Base-by-base conservation (phyloP, 257 asterid genomes). In the Pogostemon cablin region DNA sequence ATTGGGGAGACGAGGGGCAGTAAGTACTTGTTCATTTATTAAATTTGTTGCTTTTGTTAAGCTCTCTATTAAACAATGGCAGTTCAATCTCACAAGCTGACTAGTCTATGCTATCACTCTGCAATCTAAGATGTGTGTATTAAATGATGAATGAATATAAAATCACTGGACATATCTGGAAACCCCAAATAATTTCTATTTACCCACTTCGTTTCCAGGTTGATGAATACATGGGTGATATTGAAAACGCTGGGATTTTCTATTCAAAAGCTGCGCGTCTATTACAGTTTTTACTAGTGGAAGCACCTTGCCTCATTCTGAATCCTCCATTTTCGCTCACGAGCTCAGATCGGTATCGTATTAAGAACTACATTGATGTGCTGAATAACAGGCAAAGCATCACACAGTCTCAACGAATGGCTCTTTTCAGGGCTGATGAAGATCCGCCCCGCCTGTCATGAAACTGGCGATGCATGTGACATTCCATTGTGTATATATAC, bases 281-380 rank as follows among this genome's bases (percentile, higher is more conserved):
- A 25, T 72, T 91, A 35, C 65, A 46, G 60, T 91, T 91, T 75
- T 80, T 91, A 50, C 84, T 87, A 6, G 91, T 80, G 77, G 97
- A 91, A 81, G 95, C 97, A 9, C 88, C 96, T 0, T 79, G 84
- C 41, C 93, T 91, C 44, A 83, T 83, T 61, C 75, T 91, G 81
- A 95, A 86, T 67, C 99, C 99, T 62, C 97, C 96, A 0, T 91
- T 95, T 69, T 86, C 91, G 40, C 89, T 95, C 32, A 85, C 93
- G 25, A 86, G 80, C 80, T 79, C 98, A 2, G 99, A 85, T 58
- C 84, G 90, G 25, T 83, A 77, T 76, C 89, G 98, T 62, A 83
- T 91, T 66, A 86, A 68, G 78, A 87, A 65, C 71, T 95, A 95
- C 86, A 81, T 91, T 37, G 86, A 82, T 65, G 78, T 78, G 75